Evolutionary conservation across 139 green algal genomes (phyloP), one percentile per base, ranked within the genome.

Genomic region (Choricystis sp.): DNA sequence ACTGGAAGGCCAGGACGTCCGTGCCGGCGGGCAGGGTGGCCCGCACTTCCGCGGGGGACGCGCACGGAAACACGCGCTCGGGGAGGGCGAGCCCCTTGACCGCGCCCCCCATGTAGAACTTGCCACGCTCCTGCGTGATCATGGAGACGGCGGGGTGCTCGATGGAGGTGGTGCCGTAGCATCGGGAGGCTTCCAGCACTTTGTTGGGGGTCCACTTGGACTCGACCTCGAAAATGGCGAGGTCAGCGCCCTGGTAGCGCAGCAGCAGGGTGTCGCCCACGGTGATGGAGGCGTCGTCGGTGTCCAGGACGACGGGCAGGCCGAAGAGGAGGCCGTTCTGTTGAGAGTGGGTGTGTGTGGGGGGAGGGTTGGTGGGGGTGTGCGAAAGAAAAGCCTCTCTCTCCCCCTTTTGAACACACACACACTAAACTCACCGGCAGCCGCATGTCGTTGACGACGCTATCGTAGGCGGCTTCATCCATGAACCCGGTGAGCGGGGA

Each of bases 1-100:
- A 96, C 80, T 96, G 89, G 81, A 96, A 96, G 30, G 86, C 89
- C 64, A 96, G 77, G 31, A 95, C 88, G 66, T 95, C 89, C 25
- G 64, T 61, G 60, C 79, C 76, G 9, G 67, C 31, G 1, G 88
- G 89, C 64, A 96, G 82, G 24, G 61, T 78, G 14, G 74, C 59
- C 16, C 89, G 83, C 59, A 77, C 86, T 66, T 92, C 67, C 5
- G 59, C 69, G 16, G 88, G 88, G 2, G 77, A 86, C 49, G 77
- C 75, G 68, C 87, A 95, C 22, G 83, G 83, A 73, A 94, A 95
- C 63, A 88, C 85, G 40, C 88, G 77, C 59, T 65, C 83, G 69
- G 89, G 89, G 61, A 92, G 72, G 49, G 75, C 70, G 65, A 96
- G 74, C 49, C 86, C 87, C 75, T 86, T 57, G 59, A 91, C 78